phyloP scores from a whole-genome alignment of 768 basidiomycete species.

The Pleurotus tuoliensis region DNA sequence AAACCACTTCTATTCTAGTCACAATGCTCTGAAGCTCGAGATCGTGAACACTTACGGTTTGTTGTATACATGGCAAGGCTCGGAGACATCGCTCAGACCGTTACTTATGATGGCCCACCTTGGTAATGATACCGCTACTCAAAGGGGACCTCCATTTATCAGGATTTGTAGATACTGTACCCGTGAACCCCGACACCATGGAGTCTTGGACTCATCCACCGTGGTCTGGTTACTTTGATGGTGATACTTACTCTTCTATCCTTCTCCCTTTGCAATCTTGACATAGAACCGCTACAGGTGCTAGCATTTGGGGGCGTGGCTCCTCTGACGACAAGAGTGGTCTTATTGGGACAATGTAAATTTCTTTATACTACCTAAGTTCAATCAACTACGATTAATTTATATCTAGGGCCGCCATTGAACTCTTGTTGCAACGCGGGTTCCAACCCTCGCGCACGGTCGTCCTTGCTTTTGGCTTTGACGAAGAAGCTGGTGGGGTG shows the following conservation, averaged over 20 bases:
- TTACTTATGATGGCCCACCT: constrained; percentile 64
- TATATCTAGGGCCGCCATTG: constrained; percentile 44
- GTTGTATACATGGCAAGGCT: constrained; percentile 71
- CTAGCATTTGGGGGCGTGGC: constrained; percentile 75
- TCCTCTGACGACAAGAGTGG: constrained; percentile 73
- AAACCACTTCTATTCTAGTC: constrained; percentile 31
- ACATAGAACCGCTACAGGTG: constrained; percentile 22
- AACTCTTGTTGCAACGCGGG: constrained; percentile 54
- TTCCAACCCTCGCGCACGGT: constrained; percentile 64
- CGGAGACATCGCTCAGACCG: constrained; percentile 58
- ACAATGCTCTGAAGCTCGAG: constrained; percentile 51
- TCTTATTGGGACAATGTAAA: constrained; percentile 58
- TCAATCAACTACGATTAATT: too few relatives aligned
- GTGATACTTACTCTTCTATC: constrained; percentile 22
- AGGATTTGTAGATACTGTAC: constrained; percentile 50
- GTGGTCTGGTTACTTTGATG: constrained; percentile 55
- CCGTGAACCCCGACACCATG: constrained; percentile 47
- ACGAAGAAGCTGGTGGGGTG: constrained; percentile 63
- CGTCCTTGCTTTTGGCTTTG: constrained; percentile 68
- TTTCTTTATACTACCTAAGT: not conserved
- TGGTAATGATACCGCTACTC: constrained; percentile 28
- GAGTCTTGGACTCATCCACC: constrained; percentile 54
- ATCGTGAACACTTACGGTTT: constrained; percentile 76
- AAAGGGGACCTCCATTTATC: not conserved
- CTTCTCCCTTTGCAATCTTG: not conserved